Percentiles rank a stretch among this genome's conserved stretches.
Evolutionary conservation across 73 alveolate genomes (phyloP).

Genomic region (Urostyla sp.): DNA sequence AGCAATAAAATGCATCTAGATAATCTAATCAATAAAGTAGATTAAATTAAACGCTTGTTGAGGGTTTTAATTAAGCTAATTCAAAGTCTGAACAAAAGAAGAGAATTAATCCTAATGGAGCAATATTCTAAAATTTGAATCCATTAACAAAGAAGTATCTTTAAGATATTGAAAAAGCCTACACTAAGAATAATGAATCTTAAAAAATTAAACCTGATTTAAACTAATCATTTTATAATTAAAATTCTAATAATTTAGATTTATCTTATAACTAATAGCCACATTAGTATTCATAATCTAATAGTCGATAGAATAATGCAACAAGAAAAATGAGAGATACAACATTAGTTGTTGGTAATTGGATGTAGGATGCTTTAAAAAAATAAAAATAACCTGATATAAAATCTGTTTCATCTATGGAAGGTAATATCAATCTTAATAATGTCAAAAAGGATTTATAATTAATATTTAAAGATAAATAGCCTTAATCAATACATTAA

Average conservation of each 20-base stretch:
- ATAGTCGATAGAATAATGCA: too few relatives aligned
- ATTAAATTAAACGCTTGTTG: constrained; percentile 19
- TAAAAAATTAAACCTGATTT: neutral
- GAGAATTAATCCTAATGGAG: neutral
- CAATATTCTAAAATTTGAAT: constrained; percentile 1
- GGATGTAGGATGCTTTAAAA: constrained; percentile 26
- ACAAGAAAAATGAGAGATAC: constrained; percentile 38
- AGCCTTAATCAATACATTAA: neutral
- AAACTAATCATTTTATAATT: too few relatives aligned
- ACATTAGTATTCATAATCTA: too few relatives aligned
- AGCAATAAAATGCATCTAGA: neutral
- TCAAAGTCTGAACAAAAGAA: constrained; percentile 15
- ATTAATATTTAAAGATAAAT: neutral
- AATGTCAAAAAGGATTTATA: neutral
- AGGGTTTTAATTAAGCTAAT: constrained; percentile 4
- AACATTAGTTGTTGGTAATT: constrained; percentile 25
- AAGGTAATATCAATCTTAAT: neutral
- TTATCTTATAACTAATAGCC: neutral
- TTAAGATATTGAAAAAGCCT: constrained; percentile 15
- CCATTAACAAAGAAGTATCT: constrained; percentile 20
- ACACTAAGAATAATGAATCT: constrained; percentile 17
- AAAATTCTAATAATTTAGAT: neutral
- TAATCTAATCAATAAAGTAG: neutral
- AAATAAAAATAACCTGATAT: too few relatives aligned
- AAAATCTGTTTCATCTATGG: constrained; percentile 34